Base-by-base conservation (phyloP, 2,329 filamentous ascomycete species). In the Elsinoe australis region DNA sequence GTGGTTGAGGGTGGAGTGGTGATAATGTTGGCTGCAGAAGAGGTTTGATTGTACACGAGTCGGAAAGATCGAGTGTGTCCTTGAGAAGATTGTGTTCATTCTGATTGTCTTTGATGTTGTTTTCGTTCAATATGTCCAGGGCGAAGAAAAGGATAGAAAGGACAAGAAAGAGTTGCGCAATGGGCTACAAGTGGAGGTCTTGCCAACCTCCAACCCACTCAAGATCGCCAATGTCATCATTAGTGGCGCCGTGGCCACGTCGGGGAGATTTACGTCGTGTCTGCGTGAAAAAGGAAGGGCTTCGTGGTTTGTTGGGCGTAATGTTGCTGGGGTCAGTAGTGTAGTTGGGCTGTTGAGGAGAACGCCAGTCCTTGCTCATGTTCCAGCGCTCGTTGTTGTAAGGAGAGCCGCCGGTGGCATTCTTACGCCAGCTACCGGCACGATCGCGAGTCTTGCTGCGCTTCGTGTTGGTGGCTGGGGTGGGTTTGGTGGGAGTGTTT, bases 171-270 rank as follows among this genome's bases (percentile, higher is more conserved):
- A 35, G 34, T 14, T 51, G 49, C 34, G 41, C 15, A 15, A 24
- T 44, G 64, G 61, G 70, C 73, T 77, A 79, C 66, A 79, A 73
- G 66, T 79, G 76, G 65, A 78, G 72, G 64, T 81, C 80, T 67
- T 85, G 81, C 80, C 86, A 94, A 71, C 85, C 87, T 74, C 88
- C 88, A 80, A 95, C 87, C 83, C 90, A 94, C 79, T 94, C 88
- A 73, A 89, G 71, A 62, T 90, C 85, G 62, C 82, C 82, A 65
- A 86, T 77, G 70, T 84, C 82, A 61, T 83, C 80, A 33, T 56
- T 53, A 26, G 57, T 50, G 34, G 33, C 22, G 29, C 19, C 24
- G 28, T 38, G 45, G 21, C 31, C 32, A 26, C 45, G 45, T 38
- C 45, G 45, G 22, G 45, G 45, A 26, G 45, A 48, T 38, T 48